These are phyloP conservation scores for Gnaphalium uliginosum DNA, from an alignment of 129 eudicot genomes.

Conservation along the genomic window DNA sequence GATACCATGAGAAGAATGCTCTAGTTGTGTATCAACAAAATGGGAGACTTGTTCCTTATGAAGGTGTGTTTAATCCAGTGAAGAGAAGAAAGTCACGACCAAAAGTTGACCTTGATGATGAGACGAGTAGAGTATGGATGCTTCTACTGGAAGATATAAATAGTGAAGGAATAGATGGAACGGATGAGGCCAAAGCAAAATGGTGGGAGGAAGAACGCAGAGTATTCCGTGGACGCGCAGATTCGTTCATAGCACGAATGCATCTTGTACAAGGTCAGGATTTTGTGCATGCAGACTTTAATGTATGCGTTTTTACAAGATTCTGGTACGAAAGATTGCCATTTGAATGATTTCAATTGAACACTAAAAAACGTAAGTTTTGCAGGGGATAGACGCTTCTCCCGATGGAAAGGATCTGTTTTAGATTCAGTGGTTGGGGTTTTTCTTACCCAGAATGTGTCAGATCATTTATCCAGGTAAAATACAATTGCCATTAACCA, in stretches of 20 bases:
- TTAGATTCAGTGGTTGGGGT: slow-evolving; percentile 96
- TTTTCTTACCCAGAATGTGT: slow-evolving; percentile 95
- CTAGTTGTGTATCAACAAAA: slow-evolving; percentile 61
- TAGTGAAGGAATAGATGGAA: slow-evolving; percentile 85
- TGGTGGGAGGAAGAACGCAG: slow-evolving; percentile 98
- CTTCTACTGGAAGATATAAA: slow-evolving; percentile 85
- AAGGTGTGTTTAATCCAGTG: slow-evolving; percentile 48
- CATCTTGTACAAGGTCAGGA: slow-evolving; percentile 91
- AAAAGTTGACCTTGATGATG: slow-evolving; percentile 94
- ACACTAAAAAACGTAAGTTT: slow-evolving; percentile 19
- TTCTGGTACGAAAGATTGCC: background rate
- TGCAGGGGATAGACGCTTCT: slow-evolving; percentile 97
- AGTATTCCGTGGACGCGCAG: slow-evolving; percentile 79
- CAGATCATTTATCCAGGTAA: slow-evolving; percentile 96
- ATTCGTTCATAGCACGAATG: slow-evolving; percentile 96
- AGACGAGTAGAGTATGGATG: slow-evolving; percentile 91
- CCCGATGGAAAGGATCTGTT: slow-evolving; percentile 97
- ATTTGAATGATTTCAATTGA: background rate
- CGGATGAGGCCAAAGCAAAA: slow-evolving; percentile 80
- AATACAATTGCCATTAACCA: background rate
- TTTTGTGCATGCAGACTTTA: slow-evolving; percentile 5
- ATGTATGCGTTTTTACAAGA: background rate
- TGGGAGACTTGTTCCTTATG: slow-evolving; percentile 66
- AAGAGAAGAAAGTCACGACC: slow-evolving; percentile 69
- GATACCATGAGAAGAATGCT: slow-evolving; percentile 58